Evolutionary conservation across 176 grass and related monocot species (phyloP), one percentile per base, ranked within the genome.

Genomic region (Areca catechu): DNA sequence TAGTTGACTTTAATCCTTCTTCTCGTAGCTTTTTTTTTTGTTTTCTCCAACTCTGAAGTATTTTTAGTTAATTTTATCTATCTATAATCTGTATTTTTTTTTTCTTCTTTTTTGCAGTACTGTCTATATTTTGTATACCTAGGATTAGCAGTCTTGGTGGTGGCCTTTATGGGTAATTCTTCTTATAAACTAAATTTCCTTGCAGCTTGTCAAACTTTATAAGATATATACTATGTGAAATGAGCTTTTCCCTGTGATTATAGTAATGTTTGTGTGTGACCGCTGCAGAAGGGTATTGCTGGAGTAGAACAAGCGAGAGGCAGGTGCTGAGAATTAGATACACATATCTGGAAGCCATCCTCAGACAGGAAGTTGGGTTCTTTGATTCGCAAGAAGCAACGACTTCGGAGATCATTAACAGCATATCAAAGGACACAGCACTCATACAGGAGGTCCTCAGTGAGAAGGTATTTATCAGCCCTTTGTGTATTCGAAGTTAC

Each of bases 241-340:
- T 75, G 51, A 74, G 10, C 48, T 7, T 51, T 53, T 9, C 52
- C n/a, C 3, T 49, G 16, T 30, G 20, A 49, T 51, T 50, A 37
- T 58, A n/a, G 37, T 54, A 48, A 77, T 60, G 49, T 47, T 47
- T 19, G 20, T 53, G 4, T 27, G 48, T 55, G 65, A 51, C 16
- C 63, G 75, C 84, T 66, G 75, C 84, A 97, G 93, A 97, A 74
- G 93, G 93, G 15, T 97, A 88, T 19, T 97, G 93, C 52, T 97
- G 93, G 93, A 97, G 93, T 72, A 76, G 87, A 86, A 97, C 93
- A 75, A 97, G 93, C 78, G 93, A 97, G 76, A 74, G 93, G 69
- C 93, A 97, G 70, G 93, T 97, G 61, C 80, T 97, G 20, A 74
- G 84, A 50, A 97, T 97, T 49, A 80, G 93, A 59, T 60, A 92